Conservation (phyloP, 768 basidiomycete species). For the Trametes cingulata region DNA sequence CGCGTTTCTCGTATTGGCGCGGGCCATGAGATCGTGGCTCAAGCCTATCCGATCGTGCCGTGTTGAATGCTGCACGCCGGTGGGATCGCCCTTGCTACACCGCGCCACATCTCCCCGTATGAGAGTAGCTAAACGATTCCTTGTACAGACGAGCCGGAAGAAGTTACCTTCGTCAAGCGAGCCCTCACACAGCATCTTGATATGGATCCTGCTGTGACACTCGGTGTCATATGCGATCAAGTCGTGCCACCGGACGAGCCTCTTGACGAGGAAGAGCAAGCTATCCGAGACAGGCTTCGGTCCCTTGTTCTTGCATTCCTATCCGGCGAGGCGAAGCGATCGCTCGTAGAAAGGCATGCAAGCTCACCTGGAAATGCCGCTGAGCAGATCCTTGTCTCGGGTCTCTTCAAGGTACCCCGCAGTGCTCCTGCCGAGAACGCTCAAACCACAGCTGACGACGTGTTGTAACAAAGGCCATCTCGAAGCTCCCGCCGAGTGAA, state of each 20-base stretch:
- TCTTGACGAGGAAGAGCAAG: constrained; percentile 58
- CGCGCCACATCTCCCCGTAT: not conserved
- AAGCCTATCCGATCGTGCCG: too few relatives aligned
- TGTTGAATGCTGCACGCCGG: not conserved
- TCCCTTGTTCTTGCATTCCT: constrained; percentile 63
- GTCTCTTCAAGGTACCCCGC: constrained; percentile 49
- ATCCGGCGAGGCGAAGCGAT: constrained; percentile 48
- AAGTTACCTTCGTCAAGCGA: constrained; percentile 60
- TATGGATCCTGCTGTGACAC: constrained; percentile 58
- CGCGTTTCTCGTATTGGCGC: not conserved
- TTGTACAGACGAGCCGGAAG: constrained; percentile 56
- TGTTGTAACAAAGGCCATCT: constrained; percentile 44
- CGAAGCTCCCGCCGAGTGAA: constrained; percentile 43
- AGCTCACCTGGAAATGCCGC: constrained; percentile 43
- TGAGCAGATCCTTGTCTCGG: constrained; percentile 49
- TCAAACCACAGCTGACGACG: not conserved
- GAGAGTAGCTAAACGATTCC: not conserved
- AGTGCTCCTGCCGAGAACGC: not conserved
- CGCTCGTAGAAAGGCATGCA: constrained; percentile 47
- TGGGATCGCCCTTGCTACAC: not conserved
- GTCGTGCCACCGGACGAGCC: constrained; percentile 51
- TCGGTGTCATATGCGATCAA: constrained; percentile 72
- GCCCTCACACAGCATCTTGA: constrained; percentile 64
- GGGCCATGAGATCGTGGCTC: not conserved
- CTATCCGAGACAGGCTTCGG: constrained; percentile 56